Evolutionary conservation across 2,329 filamentous ascomycete genomes (phyloP), one percentile per base, ranked within the genome.

Genomic region (Aspergillus persii): DNA sequence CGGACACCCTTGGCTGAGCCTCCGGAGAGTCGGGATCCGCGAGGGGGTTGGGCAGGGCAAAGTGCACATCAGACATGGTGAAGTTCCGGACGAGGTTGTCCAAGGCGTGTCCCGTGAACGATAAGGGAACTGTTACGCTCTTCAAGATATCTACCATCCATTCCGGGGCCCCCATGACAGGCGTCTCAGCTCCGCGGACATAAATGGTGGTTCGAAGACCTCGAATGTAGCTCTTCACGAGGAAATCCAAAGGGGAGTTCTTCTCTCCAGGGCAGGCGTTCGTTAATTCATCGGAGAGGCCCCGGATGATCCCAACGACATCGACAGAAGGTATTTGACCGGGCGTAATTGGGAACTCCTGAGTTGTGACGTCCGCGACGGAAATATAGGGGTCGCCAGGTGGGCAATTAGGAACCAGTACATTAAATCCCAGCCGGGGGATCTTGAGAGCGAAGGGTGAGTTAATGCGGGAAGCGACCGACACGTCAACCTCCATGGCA

Each of bases 31-130:
- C 85, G 0, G 91, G 90, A 18, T 92, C 87, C 2, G 92, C 91
- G 68, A 89, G 85, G 0, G 91, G 89, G 68, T 92, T 86, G 0
- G 95, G 95, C 50, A 99, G 79, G 52, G 85, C 86, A 74, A 99
- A 96, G 68, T 96, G 87, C 46, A 96, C 91, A 70, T 97, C 85
- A 2, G 87, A 86, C 64, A 98, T 79, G 26, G 92, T 90, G 71
- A 98, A 97, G 66, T 95, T 94, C 66, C 88, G 89, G 71, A 99
- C 89, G 15, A 96, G 79, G 64, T 90, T 87, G 64, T 92, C 92
- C 68, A 97, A 88, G 0, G 88, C 88, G 59, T 88, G 86, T 4
- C 92, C 92, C 0, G 92, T 91, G 62, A 98, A 90, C 5, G 92
- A 89, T 6, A 98, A 80, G 3, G 93, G 92, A 0, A 98, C 82